phyloP scores from a whole-genome alignment of 176 grass and related monocot genomes.

The Pontederia crassipes region DNA sequence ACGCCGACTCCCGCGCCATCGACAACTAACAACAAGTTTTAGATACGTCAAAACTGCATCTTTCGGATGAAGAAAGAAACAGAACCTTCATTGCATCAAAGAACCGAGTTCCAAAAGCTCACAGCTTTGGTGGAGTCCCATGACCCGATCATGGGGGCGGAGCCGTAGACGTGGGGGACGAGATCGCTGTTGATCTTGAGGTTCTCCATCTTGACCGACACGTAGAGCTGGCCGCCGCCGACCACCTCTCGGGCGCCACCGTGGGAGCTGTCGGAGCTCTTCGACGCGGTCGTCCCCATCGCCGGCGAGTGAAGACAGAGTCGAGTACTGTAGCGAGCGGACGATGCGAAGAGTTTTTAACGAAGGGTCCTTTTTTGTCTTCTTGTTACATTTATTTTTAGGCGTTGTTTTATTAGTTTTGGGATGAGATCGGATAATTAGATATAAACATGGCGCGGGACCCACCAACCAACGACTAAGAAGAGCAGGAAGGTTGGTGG shows the following conservation, averaged over 20 bases:
- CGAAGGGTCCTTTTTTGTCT: too few species aligned
- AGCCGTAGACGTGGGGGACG: constrained; percentile 64
- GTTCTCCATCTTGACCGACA: constrained; percentile 73
- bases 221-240: constrained; percentile 69
- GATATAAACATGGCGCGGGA: too few species aligned
- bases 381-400: too few species aligned
- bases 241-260: neutral
- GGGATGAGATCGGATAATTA: too few species aligned
- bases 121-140: constrained; percentile 81
- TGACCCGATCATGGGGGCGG: constrained; percentile 50
- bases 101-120: neutral
- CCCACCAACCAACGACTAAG: too few species aligned
- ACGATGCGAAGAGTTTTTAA: too few species aligned
- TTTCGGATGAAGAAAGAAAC: too few species aligned
- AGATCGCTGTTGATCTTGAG: constrained; percentile 41
- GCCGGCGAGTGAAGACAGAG: constrained; percentile 10
- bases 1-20: constrained; percentile 46
- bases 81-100: too few species aligned
- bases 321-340: neutral
- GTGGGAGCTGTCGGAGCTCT: constrained; percentile 29
- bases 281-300: constrained; percentile 41
- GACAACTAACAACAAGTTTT: constrained; percentile 32
- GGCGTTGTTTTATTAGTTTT: too few species aligned
- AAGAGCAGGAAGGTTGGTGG: too few species aligned
- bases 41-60: neutral